These are phyloP conservation scores for Linnemannia schmuckeri DNA, from an alignment of 192 early-diverging fungal genomes.

Conservation along the genomic window DNA sequence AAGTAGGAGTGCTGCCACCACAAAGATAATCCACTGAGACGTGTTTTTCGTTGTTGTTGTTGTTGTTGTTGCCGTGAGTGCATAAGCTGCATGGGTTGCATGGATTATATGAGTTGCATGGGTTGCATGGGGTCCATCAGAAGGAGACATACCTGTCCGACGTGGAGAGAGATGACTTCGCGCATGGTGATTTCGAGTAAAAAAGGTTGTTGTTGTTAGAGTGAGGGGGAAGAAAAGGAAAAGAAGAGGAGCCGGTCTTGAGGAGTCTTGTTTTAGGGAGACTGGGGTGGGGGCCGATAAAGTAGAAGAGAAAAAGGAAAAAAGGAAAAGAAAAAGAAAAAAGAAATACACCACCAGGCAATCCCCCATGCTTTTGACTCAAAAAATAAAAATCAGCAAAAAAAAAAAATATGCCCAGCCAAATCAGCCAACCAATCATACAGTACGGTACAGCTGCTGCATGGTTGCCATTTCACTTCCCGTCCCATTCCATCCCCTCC, in stretches of 20 bases:
- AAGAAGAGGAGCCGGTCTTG: not conserved
- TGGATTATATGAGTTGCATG: no score
- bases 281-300: conserved; percentile 8
- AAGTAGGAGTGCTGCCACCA: not conserved
- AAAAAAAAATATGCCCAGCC: not conserved
- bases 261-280: conserved; percentile 2
- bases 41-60: not conserved
- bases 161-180: conserved; percentile 84
- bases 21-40: not conserved
- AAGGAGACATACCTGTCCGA: conserved; percentile 67
- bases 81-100: not conserved
- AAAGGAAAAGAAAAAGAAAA: not conserved
- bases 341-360: not conserved
- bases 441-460: not conserved
- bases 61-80: not conserved
- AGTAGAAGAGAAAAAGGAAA: not conserved
- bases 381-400: not conserved
- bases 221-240: not conserved
- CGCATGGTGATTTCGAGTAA: conserved; percentile 65
- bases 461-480: not conserved
- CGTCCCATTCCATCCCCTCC: not conserved
- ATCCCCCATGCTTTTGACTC: not conserved
- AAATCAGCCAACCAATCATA: not conserved
- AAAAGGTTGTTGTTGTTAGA: not conserved
- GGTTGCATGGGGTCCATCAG: not conserved